phyloP scores from a whole-genome alignment of 1,284 basidiomycete genomes.

The Coniferiporia sulphurascens region DNA sequence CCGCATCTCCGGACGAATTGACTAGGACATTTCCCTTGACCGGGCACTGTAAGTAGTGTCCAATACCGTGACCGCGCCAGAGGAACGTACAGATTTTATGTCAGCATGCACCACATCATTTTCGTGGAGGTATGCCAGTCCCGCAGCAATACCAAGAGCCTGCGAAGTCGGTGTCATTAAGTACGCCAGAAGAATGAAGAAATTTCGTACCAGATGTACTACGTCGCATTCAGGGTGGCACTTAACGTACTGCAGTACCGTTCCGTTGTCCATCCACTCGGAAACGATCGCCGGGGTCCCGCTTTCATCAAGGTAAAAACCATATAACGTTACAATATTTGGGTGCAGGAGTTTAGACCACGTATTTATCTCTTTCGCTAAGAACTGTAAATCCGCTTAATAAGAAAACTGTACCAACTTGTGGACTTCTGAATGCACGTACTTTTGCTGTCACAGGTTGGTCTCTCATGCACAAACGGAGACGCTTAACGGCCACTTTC shows the following conservation, averaged over 20 bases:
- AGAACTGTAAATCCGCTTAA: background rate
- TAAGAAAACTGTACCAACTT: too few relatives aligned
- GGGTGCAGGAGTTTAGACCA: constrained; percentile 11
- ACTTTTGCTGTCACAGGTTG: background rate
- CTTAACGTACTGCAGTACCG: constrained; percentile 6
- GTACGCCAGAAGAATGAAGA: background rate
- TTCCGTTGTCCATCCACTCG: constrained; percentile 18
- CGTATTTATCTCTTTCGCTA: constrained; percentile 4
- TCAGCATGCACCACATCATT: constrained; percentile 15
- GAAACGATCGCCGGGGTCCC: constrained; percentile 9
- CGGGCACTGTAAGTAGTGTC: background rate
- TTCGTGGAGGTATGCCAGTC: constrained; percentile 13
- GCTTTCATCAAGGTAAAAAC: background rate
- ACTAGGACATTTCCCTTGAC: constrained; percentile 16
- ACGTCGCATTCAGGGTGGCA: constrained; percentile 2
- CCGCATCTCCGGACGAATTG: background rate
- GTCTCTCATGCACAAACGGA: background rate
- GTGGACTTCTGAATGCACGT: too few relatives aligned
- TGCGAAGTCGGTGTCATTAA: background rate
- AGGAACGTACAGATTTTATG: constrained; percentile 12
- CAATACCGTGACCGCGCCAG: too few relatives aligned
- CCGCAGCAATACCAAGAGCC: constrained; percentile 10
- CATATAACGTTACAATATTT: constrained; percentile 8
- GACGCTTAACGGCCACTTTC: constrained; percentile 7
- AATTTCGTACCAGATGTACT: constrained; percentile 5